Base-by-base conservation (phyloP, 306 rosid species). In the Acacia melanoxylon region DNA sequence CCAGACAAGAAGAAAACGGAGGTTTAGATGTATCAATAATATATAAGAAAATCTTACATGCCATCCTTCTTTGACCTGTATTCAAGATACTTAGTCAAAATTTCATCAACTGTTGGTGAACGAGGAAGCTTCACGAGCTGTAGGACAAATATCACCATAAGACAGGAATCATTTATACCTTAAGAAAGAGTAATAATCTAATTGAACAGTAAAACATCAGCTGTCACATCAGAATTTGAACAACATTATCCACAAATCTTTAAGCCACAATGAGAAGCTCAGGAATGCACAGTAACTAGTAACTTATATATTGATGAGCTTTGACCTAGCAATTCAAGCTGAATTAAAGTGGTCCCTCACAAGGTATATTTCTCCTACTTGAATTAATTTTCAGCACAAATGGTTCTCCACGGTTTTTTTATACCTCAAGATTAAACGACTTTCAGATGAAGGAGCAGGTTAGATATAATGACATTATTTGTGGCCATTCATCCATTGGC, bases 81-180 rank as follows among this genome's bases (percentile, higher is more conserved):
- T 49, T 96, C 99, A 37, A 93, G 92, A 88, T 90, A 96, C 89
- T 90, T 92, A 0, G 92, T 82, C 87, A 96, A 82, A 85, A 96
- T 93, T 31, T 93, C 98, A 89, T 96, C 99, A 69, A 96, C 91
- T 25, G 97, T 92, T 42, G 99, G 99, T n/a, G 98, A 89, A 40
- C 99, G 94, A 35, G 99, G 99, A 88, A 96, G 99, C 63, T 88
- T 92, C 74, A 96, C 97, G 71, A 96, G 92, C 99, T 96, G 90
- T 86, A 86, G 83, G 17, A 74, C 81, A 80, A 76, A 63, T 74
- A 78, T 82, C 66, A 80, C 79, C 61, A 82, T 72, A 68, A 74
- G 68, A 17, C 63, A 76, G 19, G 14, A 74, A 13, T 37, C 59
- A 33, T 62, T 77, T 52, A 59, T 37, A 51, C 72, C 31, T 70